Evolutionary conservation across 257 asterid genomes (phyloP).

Genomic region (Capsicum rhomboideum): DNA sequence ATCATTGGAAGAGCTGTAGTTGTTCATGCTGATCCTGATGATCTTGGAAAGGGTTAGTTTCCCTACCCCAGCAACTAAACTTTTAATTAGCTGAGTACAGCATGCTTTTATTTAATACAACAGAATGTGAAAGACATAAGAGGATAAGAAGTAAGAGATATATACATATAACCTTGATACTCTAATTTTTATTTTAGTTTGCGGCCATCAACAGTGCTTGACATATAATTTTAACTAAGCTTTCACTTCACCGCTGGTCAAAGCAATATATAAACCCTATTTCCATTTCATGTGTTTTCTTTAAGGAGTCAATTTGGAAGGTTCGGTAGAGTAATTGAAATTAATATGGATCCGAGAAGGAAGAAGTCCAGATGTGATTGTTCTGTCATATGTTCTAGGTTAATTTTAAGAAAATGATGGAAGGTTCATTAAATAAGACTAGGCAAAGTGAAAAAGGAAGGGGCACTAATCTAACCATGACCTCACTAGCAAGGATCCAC

Average conservation of each 20-base stretch:
- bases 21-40: slow-evolving; percentile 96
- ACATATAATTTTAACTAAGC: neutral
- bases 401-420: neutral
- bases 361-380: neutral
- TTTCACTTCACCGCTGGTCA: too few relatives aligned
- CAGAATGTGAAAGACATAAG: neutral
- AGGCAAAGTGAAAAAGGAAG: neutral
- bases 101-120: neutral
- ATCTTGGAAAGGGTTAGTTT: slow-evolving; percentile 82
- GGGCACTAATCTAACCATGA: neutral
- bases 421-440: neutral
- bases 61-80: neutral
- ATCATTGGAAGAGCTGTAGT: slow-evolving; percentile 98
- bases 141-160: neutral
- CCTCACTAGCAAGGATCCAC: neutral
- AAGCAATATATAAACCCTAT: neutral
- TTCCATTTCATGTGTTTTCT: neutral
- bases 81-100: neutral
- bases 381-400: neutral
- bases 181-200: neutral
- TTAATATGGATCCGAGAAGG: neutral
- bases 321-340: neutral
- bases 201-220: neutral
- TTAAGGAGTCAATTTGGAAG: neutral
- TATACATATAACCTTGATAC: neutral